Base-by-base conservation (phyloP, 108 stramenopile genomes). In the Chaetoceros muelleri region DNA sequence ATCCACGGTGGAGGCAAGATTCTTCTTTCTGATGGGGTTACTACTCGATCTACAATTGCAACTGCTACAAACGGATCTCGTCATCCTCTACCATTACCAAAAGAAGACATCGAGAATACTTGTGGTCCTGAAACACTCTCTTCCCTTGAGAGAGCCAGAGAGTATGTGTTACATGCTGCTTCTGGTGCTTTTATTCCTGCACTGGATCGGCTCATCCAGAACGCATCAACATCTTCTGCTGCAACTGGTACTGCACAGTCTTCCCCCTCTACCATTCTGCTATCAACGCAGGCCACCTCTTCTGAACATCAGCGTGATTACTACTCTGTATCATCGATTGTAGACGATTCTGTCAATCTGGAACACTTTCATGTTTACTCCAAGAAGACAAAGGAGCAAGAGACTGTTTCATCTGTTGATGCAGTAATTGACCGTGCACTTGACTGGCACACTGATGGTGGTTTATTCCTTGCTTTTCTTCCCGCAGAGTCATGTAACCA, bases 381-480 rank as follows among this genome's bases (percentile, higher is more conserved):
- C 61, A 74, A 78, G 46, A n/a, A n/a, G n/a, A n/a, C n/a, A n/a
- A n/a, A n/a, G n/a, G n/a, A n/a, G n/a, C 5, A 13, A 40, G 13
- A 40, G 5, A 5, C 5, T 40, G 13, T 5, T 10, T n/a, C n/a
- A n/a, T n/a, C n/a, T n/a, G n/a, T n/a, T n/a, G n/a, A n/a, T n/a
- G 34, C 5, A 5, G 13, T 13, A 10, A 40, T 40, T 13, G 34
- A 46, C 19, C n/a, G 44, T 44, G 60, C 81, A 0, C 55, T 81
- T 53, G 71, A 79, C 21, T 78, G 69, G 61, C 87, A 88, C 55
- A 82, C 81, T 2, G 87, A 88, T 70, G 87, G 82, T 25, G 87
- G 87, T 8, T 61, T 88, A 47, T 88, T 88, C 65, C 62, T 84
- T 24, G 61, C 78, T 2, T 88, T 88, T 64, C 70, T 88, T 28